These are phyloP conservation scores for Aspergillus ustus DNA, from an alignment of 2,329 filamentous ascomycete species.

Conservation along the genomic window DNA sequence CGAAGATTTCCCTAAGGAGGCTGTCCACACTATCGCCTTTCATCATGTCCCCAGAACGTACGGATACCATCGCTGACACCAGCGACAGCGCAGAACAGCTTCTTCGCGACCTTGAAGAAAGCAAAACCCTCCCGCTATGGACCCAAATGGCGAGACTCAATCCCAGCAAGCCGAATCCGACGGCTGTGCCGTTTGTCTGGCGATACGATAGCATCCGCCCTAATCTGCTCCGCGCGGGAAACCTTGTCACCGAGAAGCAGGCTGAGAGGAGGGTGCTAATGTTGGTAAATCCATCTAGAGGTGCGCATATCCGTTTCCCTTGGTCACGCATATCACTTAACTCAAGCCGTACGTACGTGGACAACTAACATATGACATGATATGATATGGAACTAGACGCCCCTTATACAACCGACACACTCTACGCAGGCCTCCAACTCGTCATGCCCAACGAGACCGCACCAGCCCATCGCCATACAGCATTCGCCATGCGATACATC, in stretches of 20 bases:
- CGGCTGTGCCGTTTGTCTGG: slow-evolving; percentile 43
- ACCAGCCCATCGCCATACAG: slow-evolving; percentile 60
- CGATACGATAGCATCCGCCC: slow-evolving; percentile 43
- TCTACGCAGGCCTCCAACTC: slow-evolving; percentile 62
- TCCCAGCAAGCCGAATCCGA: slow-evolving; percentile 53
- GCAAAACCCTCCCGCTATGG: slow-evolving; percentile 51
- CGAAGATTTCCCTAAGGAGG: too few relatives aligned
- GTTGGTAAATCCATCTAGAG: slow-evolving; percentile 45
- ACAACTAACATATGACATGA: neutral
- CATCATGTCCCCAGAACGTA: too few relatives aligned
- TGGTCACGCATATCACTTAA: neutral
- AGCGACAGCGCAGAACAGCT: slow-evolving; percentile 25
- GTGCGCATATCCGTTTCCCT: slow-evolving; percentile 17
- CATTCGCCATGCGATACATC: slow-evolving; percentile 62
- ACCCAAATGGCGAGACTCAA: slow-evolving; percentile 54
- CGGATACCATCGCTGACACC: too few relatives aligned
- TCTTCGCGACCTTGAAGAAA: slow-evolving; percentile 25
- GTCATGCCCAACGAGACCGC: slow-evolving; percentile 62
- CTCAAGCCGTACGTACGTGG: neutral
- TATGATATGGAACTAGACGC: slow-evolving; percentile 40
- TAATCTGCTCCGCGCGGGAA: slow-evolving; percentile 41
- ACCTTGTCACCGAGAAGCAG: slow-evolving; percentile 42
- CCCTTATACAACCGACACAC: slow-evolving; percentile 62
- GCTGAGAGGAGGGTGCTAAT: slow-evolving; percentile 48
- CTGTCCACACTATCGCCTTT: too few relatives aligned